Conservation (phyloP, 148 eudicot genomes). For the Chenopodium formosanum region DNA sequence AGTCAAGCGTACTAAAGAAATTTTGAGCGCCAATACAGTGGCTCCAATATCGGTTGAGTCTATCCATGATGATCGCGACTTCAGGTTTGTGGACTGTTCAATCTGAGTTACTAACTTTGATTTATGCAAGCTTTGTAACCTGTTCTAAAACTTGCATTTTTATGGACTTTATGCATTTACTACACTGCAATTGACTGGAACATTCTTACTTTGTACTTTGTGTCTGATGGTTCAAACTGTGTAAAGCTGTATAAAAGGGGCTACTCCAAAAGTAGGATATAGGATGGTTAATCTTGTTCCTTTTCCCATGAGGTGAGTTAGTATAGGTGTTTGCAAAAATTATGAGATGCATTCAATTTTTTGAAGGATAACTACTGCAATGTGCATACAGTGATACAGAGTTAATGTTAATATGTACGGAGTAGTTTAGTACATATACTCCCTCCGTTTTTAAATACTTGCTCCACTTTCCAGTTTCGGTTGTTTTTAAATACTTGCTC, state of each 20-base stretch:
- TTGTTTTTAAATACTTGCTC: too few relatives aligned
- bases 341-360: background rate
- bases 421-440: too few relatives aligned
- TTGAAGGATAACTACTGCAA: background rate
- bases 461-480: too few relatives aligned
- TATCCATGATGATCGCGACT: conserved; percentile 86
- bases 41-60: conserved; percentile 98
- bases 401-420: background rate
- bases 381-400: background rate
- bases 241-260: background rate
- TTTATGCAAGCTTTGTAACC: background rate
- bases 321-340: background rate
- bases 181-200: background rate
- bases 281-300: background rate
- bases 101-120: background rate
- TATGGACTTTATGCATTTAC: background rate
- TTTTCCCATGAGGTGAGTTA: background rate
- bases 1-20: conserved; percentile 96
- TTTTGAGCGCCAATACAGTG: conserved; percentile 83
- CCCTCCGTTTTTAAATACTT: too few relatives aligned
- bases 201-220: background rate
- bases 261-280: background rate
- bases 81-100: conserved; percentile 52
- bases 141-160: background rate
- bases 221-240: background rate